Conservation (phyloP, 2,329 filamentous ascomycete species). For the Aspergillus uvarum region DNA sequence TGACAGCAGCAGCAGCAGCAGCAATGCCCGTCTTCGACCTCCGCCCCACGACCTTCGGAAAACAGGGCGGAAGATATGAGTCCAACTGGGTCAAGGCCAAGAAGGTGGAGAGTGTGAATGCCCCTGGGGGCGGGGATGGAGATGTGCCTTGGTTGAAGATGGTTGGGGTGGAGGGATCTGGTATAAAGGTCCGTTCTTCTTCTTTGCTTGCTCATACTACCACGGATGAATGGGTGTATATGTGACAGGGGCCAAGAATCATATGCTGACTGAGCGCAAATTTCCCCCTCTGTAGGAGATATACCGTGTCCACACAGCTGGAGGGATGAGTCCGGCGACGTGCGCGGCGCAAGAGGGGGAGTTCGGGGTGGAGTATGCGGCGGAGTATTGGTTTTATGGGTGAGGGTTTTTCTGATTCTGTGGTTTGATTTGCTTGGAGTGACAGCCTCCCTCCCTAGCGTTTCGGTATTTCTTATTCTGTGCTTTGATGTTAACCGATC, state of each 20-base stretch:
- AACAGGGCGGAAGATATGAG: neutral
- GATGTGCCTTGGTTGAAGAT: slow-evolving; percentile 40
- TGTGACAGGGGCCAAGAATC: too few species aligned
- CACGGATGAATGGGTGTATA: slow-evolving; percentile 1
- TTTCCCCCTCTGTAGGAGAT: slow-evolving; percentile 31
- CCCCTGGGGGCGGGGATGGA: slow-evolving; percentile 22
- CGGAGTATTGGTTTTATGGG: slow-evolving; percentile 47
- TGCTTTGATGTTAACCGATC: too few species aligned
- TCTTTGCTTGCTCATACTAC: neutral
- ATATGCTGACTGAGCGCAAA: too few species aligned
- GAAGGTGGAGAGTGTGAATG: slow-evolving; percentile 29
- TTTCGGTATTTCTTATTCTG: too few species aligned
- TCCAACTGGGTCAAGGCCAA: slow-evolving; percentile 28
- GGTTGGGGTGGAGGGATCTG: slow-evolving; percentile 25
- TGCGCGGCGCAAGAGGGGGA: slow-evolving; percentile 33
- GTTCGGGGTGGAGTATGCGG: slow-evolving; percentile 40
- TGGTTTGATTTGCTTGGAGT: too few species aligned
- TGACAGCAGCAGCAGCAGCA: too few species aligned
- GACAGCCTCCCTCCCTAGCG: too few species aligned
- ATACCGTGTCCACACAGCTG: slow-evolving; percentile 42
- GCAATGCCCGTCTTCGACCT: slow-evolving; percentile 35
- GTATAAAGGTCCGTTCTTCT: slow-evolving; percentile 30
- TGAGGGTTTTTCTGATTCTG: slow-evolving; percentile 11
- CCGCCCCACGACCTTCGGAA: slow-evolving; percentile 16
- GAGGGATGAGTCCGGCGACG: slow-evolving; percentile 35